These are phyloP conservation scores for Trypanosoma boissoni DNA, from an alignment of 208 protist genomes.

Conservation along the genomic window DNA sequence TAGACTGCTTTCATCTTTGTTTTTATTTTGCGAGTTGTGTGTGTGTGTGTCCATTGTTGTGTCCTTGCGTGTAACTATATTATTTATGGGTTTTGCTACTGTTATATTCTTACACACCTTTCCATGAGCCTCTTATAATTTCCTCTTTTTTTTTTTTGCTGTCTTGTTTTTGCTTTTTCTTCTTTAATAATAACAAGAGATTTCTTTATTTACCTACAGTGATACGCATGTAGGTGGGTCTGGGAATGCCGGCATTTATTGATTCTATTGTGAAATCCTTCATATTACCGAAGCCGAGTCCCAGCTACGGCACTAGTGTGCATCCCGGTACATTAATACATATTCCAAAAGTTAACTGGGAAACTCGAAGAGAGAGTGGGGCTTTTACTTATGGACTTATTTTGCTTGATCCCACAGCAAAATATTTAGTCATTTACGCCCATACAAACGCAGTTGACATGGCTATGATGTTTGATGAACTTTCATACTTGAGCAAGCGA, in stretches of 20 bases:
- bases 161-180: slow-evolving; percentile 6
- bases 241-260: slow-evolving; percentile 43
- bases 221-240: background rate
- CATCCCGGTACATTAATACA: slow-evolving; percentile 47
- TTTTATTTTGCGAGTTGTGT: background rate
- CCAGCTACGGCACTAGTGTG: slow-evolving; percentile 53
- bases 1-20: no score
- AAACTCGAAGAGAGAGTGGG: slow-evolving; percentile 44
- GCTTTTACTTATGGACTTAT: slow-evolving; percentile 60
- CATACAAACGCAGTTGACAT: slow-evolving; percentile 87
- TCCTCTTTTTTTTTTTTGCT: slow-evolving; percentile 3
- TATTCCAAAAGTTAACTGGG: slow-evolving; percentile 56
- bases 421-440: slow-evolving; percentile 74
- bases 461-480: slow-evolving; percentile 66
- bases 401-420: slow-evolving; percentile 42
- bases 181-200: background rate
- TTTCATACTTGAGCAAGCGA: slow-evolving; percentile 54
- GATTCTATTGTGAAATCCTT: slow-evolving; percentile 71
- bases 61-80: background rate
- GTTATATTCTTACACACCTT: background rate
- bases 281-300: slow-evolving; percentile 60
- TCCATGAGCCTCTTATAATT: background rate
- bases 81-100: background rate
- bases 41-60: background rate
- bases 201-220: background rate